Conservation (phyloP, 2,329 filamentous ascomycete species). For the Paramyrothecium roridum region DNA sequence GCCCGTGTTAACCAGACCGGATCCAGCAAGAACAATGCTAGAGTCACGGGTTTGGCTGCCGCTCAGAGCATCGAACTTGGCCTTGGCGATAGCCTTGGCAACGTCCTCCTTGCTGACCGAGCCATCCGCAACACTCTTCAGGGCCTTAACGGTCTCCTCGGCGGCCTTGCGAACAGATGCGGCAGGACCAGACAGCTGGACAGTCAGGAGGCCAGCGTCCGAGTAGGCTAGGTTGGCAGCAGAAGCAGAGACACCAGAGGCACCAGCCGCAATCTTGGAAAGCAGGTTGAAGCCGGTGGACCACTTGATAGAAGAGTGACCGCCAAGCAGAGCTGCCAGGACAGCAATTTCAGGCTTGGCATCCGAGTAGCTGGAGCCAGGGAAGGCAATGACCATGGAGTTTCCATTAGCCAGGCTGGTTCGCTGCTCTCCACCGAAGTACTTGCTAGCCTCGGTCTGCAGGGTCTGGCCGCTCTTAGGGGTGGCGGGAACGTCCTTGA, state of each 20-base stretch:
- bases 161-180: conserved; percentile 70
- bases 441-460: conserved; percentile 68
- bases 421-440: conserved; percentile 94
- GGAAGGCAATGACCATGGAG: conserved; percentile 86
- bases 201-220: conserved; percentile 84
- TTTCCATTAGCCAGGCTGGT: conserved; percentile 75
- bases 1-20: conserved; percentile 75
- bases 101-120: conserved; percentile 79
- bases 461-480: conserved; percentile 49
- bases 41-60: conserved; percentile 73
- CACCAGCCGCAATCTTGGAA: conserved; percentile 69
- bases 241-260: conserved; percentile 63
- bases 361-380: conserved; percentile 74
- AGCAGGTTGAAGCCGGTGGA: conserved; percentile 88
- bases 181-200: conserved; percentile 76
- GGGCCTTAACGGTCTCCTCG: conserved; percentile 71
- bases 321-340: conserved; percentile 84
- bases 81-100: conserved; percentile 85
- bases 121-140: conserved; percentile 78
- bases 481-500: conserved; percentile 64
- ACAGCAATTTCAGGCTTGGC: conserved; percentile 91
- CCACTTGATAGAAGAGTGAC: conserved; percentile 93
- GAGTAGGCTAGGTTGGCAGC: conserved; percentile 86
- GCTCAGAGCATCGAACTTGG: conserved; percentile 89
- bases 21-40: conserved; percentile 79